Evolutionary conservation across 2,329 filamentous ascomycete species (phyloP).

Genomic region (Ascochyta lentis): DNA sequence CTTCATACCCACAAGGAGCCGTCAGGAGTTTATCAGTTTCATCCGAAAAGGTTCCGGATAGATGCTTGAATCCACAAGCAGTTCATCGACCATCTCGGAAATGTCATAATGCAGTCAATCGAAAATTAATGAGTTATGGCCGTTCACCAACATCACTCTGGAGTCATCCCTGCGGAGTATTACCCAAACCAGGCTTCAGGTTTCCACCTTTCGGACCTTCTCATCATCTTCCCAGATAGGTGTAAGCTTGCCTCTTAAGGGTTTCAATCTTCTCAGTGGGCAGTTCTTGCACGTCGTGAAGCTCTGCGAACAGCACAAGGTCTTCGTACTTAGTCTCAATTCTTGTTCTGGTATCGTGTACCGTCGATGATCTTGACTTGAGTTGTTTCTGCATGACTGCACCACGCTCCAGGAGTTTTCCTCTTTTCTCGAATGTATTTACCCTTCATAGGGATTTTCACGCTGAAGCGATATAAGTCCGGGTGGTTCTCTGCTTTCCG

Average conservation of each 20-base stretch:
- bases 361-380: background rate
- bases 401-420: constrained; percentile 15
- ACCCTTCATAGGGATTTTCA: constrained; percentile 32
- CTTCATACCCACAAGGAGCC: constrained; percentile 33
- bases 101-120: constrained; percentile 17
- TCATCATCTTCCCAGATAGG: constrained; percentile 7
- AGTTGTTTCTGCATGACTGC: constrained; percentile 9
- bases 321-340: background rate
- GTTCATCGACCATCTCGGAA: constrained; percentile 7
- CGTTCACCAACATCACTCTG: constrained; percentile 7
- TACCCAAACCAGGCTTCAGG: background rate
- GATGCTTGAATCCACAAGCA: constrained; percentile 15
- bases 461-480: constrained; percentile 36
- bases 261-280: background rate
- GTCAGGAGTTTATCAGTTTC: constrained; percentile 31
- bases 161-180: constrained; percentile 5
- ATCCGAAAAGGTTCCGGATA: constrained; percentile 35
- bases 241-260: constrained; percentile 9
- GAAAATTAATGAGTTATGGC: constrained; percentile 19
- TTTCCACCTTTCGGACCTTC: background rate
- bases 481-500: constrained; percentile 39
- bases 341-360: background rate
- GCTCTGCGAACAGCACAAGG: background rate
- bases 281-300: constrained; percentile 3
- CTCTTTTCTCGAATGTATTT: constrained; percentile 43